phyloP scores from a whole-genome alignment of 257 asterid genomes.

The Galeopsis tetrahit region DNA sequence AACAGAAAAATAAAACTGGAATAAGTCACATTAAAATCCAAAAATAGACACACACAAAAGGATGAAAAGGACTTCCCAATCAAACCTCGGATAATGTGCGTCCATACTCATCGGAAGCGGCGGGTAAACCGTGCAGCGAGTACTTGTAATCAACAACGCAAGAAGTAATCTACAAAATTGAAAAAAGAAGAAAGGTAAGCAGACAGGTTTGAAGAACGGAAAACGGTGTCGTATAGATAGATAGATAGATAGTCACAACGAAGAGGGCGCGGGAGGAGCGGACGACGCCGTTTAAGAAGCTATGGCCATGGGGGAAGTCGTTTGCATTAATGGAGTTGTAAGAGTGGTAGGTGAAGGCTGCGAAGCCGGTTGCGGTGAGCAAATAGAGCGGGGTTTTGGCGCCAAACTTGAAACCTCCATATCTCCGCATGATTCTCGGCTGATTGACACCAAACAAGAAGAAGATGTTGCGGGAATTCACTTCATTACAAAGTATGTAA shows the following conservation, averaged over 20 bases:
- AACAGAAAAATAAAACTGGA: neutral
- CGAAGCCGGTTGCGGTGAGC: slow-evolving; percentile 60
- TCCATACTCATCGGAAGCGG: slow-evolving; percentile 54
- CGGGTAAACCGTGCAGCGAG: slow-evolving; percentile 57
- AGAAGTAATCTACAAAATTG: slow-evolving; percentile 54
- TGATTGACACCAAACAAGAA: neutral
- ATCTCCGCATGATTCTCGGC: slow-evolving; percentile 41
- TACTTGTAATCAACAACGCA: slow-evolving; percentile 74
- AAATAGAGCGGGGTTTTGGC: slow-evolving; percentile 50
- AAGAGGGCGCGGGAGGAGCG: slow-evolving; percentile 85
- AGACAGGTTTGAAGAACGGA: neutral
- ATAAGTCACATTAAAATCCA: neutral
- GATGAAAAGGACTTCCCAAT: neutral
- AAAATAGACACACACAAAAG: slow-evolving; percentile 9
- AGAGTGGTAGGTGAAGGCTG: slow-evolving; percentile 46
- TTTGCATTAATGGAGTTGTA: slow-evolving; percentile 32
- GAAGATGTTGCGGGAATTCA: neutral
- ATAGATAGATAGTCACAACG: slow-evolving; percentile 49
- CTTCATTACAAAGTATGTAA: too few species aligned
- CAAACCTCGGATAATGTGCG: slow-evolving; percentile 63
- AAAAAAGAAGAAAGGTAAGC: neutral
- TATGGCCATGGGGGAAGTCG: slow-evolving; percentile 42
- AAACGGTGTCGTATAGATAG: neutral
- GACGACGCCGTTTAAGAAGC: slow-evolving; percentile 62
- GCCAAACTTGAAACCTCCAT: slow-evolving; percentile 39